Evolutionary conservation across 352 stramenopile species (phyloP), one percentile per base, ranked within the genome.

Genomic region (Phytophthora palmivora): DNA sequence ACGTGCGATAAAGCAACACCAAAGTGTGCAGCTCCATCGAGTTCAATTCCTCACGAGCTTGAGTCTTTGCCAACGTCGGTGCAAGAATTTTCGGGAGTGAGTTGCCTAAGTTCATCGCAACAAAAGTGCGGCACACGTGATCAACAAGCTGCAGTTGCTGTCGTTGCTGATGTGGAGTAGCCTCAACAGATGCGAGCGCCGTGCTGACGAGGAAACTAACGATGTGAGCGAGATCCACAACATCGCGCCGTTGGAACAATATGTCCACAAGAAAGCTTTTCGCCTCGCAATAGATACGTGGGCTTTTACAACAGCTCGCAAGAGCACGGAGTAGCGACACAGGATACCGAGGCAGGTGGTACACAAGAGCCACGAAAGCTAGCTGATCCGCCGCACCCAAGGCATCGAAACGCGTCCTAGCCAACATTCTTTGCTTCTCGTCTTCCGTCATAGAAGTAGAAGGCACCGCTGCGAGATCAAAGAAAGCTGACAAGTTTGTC

Each of bases 231-330:
- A 92, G 72, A 54, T 95, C 82, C 37, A 95, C 55, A 49, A 52
- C 63, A 19, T 88, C 70, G 22, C 75, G 68, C 5, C 84, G 79
- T 54, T 91, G 81, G 58, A 88, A 79, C 2, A 95, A 36, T 66
- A 95, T 91, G 42, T 95, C 87, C 38, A 95, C 79, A 16, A 93
- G 60, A 43, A 92, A 95, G 28, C 74, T 92, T 70, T 95, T 95
- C n/a, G 82, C 84, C 33, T 92, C 71, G 21, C 75, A 57, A 45
- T 80, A 58, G 9, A 95, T 80, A 15, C 66, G 48, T 14, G 63
- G 16, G 50, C 79, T 91, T 57, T 95, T 93, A 65, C 87, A 92
- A 63, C 84, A 93, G 28, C 77, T 86, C 18, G 87, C 72, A 21
- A 95, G 68, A 5, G 79, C 82, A 43, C 83, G 82, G n/a, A 95